These are phyloP conservation scores for Carex scoparia DNA, from an alignment of 176 grass and related monocot genomes.

Conservation along the genomic window DNA sequence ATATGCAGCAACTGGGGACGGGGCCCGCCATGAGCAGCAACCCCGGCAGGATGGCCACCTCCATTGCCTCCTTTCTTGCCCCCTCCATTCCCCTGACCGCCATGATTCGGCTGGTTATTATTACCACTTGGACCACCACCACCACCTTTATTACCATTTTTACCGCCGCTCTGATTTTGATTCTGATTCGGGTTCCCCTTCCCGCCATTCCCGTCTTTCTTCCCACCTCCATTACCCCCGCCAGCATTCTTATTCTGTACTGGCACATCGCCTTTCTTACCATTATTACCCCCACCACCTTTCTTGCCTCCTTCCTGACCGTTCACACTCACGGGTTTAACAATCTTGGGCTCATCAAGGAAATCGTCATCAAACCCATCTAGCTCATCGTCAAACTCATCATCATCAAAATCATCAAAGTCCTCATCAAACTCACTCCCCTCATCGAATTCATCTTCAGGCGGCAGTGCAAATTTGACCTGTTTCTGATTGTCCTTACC, in stretches of 20 bases:
- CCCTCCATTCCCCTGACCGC: conserved; percentile 28
- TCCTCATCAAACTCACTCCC: conserved; percentile 58
- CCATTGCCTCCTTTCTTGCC: conserved; percentile 38
- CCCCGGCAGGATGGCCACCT: conserved; percentile 21
- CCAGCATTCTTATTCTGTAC: conserved; percentile 46
- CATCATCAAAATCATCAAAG: conserved; percentile 37
- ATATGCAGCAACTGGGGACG: background rate
- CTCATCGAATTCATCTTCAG: conserved; percentile 37
- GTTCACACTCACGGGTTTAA: conserved; percentile 44
- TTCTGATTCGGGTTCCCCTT: conserved; percentile 31
- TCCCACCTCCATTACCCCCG: conserved; percentile 34
- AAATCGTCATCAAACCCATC: conserved; percentile 47
- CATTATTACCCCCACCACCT: conserved; percentile 34
- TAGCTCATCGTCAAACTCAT: conserved; percentile 38
- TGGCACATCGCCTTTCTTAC: conserved; percentile 37
- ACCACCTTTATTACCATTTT: conserved; percentile 32
- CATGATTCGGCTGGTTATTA: conserved; percentile 42
- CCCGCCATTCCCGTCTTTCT: conserved; percentile 41
- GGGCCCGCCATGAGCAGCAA: conserved; percentile 37
- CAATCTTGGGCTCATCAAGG: conserved; percentile 57
- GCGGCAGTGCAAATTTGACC: conserved; percentile 41
- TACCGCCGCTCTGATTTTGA: conserved; percentile 36
- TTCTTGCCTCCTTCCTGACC: conserved; percentile 56
- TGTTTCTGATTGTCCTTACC: conserved; percentile 50
- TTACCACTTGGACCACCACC: conserved; percentile 37